phyloP scores from a whole-genome alignment of 805 yeast species.

The Candida qinlingensis region DNA sequence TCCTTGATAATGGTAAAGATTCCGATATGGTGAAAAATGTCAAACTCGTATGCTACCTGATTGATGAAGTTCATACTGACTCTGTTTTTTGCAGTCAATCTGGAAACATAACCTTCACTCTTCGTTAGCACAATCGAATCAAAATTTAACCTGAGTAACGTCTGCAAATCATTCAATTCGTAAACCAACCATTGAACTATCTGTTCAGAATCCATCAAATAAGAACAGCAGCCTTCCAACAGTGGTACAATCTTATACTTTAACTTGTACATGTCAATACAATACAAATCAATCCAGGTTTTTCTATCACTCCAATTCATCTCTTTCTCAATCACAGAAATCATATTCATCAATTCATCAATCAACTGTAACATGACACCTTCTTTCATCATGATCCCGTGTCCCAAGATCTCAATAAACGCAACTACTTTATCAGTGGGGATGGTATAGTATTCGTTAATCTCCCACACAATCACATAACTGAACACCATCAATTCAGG shows the following conservation, averaged over 20 bases:
- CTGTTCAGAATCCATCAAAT: background rate
- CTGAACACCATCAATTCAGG: background rate
- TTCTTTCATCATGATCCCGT: background rate
- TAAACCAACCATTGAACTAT: background rate
- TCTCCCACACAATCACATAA: conserved; percentile 1
- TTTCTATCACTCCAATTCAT: background rate
- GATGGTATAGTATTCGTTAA: conserved; percentile 1
- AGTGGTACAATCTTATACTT: conserved; percentile 4
- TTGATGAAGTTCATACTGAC: conserved; percentile 1
- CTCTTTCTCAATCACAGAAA: background rate
- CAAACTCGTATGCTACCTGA: background rate
- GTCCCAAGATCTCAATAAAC: background rate
- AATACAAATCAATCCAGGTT: conserved; percentile 3
- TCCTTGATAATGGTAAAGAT: background rate
- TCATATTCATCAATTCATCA: background rate
- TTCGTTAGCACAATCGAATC: background rate
- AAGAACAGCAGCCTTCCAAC: background rate
- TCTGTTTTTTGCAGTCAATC: background rate
- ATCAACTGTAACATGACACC: background rate
- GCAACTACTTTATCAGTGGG: background rate
- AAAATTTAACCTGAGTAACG: background rate
- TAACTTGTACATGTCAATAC: background rate
- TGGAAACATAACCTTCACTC: background rate
- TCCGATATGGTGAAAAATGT: background rate
- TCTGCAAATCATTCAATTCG: conserved; percentile 1